Evolutionary conservation across 2,329 filamentous ascomycete genomes (phyloP).

Genomic region (Plectosphaerella cucumerina): DNA sequence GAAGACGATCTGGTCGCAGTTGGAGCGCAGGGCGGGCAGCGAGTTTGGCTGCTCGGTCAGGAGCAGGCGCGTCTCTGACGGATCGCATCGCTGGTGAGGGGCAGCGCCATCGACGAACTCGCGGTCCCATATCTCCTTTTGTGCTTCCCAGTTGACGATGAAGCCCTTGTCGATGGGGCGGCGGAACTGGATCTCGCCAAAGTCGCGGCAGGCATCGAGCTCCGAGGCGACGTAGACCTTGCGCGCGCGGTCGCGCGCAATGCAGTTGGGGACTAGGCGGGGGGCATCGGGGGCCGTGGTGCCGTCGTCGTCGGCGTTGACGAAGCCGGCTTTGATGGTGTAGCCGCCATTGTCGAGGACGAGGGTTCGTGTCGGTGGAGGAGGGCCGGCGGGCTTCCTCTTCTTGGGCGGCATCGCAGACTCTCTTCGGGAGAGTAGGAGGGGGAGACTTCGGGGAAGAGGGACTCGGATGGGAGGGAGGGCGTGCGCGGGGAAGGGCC

Average conservation of each 20-base stretch:
- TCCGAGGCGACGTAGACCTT: slow-evolving; percentile 78
- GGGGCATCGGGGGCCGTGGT: slow-evolving; percentile 33
- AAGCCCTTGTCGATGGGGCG: slow-evolving; percentile 92
- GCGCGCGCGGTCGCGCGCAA: slow-evolving; percentile 76
- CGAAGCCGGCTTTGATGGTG: slow-evolving; percentile 86
- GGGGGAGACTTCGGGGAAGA: not conserved
- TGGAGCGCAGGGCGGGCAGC: slow-evolving; percentile 74
- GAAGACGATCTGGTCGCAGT: slow-evolving; percentile 95
- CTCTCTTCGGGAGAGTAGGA: not conserved
- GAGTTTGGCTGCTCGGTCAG: slow-evolving; percentile 84
- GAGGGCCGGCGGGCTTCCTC: slow-evolving; percentile 44
- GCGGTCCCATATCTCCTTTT: slow-evolving; percentile 94
- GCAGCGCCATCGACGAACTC: slow-evolving; percentile 68
- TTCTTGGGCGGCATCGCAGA: slow-evolving; percentile 26
- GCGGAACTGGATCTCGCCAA: slow-evolving; percentile 82
- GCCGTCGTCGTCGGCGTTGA: slow-evolving; percentile 38
- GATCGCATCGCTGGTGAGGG: slow-evolving; percentile 66
- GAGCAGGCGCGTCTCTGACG: slow-evolving; percentile 76
- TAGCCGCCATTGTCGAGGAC: slow-evolving; percentile 92
- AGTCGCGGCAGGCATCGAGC: slow-evolving; percentile 76
- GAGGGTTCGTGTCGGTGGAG: slow-evolving; percentile 64
- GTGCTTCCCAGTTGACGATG: slow-evolving; percentile 92
- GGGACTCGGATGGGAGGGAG: not conserved
- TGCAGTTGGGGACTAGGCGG: slow-evolving; percentile 77
- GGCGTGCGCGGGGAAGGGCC: not conserved